Evolutionary conservation across 345 rosid genomes (phyloP), one percentile per base, ranked within the genome.

Genomic region (Sonneratia caseolaris): DNA sequence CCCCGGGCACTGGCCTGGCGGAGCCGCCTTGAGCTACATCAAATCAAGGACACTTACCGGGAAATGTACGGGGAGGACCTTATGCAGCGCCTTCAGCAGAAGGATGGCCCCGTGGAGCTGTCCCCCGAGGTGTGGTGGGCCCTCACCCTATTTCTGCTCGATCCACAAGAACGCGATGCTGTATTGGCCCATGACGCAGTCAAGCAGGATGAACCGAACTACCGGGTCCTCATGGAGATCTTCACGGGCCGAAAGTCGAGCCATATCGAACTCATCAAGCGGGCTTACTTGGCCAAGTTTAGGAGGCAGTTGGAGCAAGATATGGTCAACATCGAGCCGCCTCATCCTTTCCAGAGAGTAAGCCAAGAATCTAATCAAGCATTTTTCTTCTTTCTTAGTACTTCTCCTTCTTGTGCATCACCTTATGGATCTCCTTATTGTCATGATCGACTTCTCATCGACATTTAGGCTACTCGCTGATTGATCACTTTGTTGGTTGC

Each of bases 231-330:
- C 7, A 75, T 83, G 47, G 95, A 89, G 53, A 84, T 84, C 49
- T 87, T 89, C 59, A 81, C 80, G 15, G 86, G 92, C 4, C 73
- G 89, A 70, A 89, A 89, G 83, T 87, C 92, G 61, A 87, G 90
- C 70, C 87, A 86, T 68, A 45, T 87, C 48, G 67, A 57, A 66
- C 82, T 87, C 56, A 81, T 87, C 64, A 86, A 81, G 56, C 87
- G 80, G 70, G 87, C 81, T n/a, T 89, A 86, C 68, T 79, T 78
- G 22, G 68, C 80, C 55, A 86, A 72, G 68, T 86, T 81, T 66
- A 79, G 75, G 48, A 80, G 82, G 72, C 84, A 76, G 38, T 57
- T 89, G 68, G 90, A 84, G 71, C 92, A 83, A 65, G 92, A 89
- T 70, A 84, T 89, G 57, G 43, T 74, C 73, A 75, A 71, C 45